Percentiles rank a stretch among this genome's conserved stretches.
Evolutionary conservation across 805 yeast species (phyloP).

Genomic region (Teunomyces kruisii): DNA sequence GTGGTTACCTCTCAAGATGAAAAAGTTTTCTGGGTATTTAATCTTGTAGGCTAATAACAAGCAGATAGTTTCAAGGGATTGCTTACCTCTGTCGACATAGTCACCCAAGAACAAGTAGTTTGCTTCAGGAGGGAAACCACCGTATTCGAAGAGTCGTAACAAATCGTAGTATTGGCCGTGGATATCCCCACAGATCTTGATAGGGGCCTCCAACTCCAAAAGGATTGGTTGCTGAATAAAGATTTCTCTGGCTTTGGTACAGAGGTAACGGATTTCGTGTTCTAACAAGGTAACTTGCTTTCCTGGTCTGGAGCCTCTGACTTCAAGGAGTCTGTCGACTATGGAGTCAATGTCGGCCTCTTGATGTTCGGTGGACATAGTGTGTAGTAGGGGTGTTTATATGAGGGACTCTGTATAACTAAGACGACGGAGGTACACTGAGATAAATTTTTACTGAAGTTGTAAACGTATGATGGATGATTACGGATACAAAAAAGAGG

Average conservation of each 20-base stretch:
- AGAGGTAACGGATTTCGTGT: constrained; percentile 89
- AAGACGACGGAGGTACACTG: not conserved
- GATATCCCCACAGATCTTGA: constrained; percentile 95
- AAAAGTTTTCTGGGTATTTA: constrained; percentile 97
- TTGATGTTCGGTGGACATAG: constrained; percentile 37
- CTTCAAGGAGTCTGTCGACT: constrained; percentile 94
- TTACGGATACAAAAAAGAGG: constrained; percentile 4
- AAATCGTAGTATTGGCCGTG: constrained; percentile 98
- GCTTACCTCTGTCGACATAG: constrained; percentile 98
- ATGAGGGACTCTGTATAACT: not conserved
- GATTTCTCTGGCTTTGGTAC: constrained; percentile 97
- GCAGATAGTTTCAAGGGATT: constrained; percentile 94
- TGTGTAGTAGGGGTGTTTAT: constrained; percentile 10
- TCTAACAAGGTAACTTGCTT: constrained; percentile 93
- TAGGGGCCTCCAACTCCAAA: constrained; percentile 95
- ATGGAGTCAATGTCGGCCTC: constrained; percentile 97
- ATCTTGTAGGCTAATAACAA: constrained; percentile 91
- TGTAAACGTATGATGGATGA: constrained; percentile 3
- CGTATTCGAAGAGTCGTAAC: constrained; percentile 92
- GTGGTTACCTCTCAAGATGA: constrained; percentile 95
- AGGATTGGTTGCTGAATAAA: constrained; percentile 96
- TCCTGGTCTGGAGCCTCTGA: constrained; percentile 97
- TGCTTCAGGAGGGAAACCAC: constrained; percentile 99
- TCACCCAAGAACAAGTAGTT: constrained; percentile 94
- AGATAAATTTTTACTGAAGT: not conserved